These are phyloP conservation scores for Priceomyces melissophilus DNA, from an alignment of 805 yeast species.

Conservation along the genomic window DNA sequence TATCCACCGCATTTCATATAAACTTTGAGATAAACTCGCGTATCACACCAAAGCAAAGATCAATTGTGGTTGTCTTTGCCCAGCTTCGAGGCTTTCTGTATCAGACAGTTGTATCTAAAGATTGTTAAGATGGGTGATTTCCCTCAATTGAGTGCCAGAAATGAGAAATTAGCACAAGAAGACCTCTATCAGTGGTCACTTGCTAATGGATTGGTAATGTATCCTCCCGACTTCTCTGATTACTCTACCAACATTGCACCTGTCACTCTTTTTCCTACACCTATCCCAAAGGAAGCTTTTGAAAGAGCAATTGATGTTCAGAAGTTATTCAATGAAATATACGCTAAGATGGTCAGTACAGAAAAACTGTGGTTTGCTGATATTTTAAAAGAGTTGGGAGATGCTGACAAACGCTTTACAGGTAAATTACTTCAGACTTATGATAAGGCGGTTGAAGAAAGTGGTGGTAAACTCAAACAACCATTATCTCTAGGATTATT, in stretches of 20 bases:
- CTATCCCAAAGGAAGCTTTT: constrained; percentile 69
- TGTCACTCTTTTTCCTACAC: constrained; percentile 86
- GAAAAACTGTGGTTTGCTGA: constrained; percentile 57
- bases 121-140: constrained; percentile 14
- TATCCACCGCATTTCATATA: too few species aligned
- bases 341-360: constrained; percentile 61
- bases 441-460: constrained; percentile 42
- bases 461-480: constrained; percentile 48
- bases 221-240: constrained; percentile 53
- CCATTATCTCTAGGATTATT: constrained; percentile 77
- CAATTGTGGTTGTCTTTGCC: too few species aligned
- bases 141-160: constrained; percentile 26
- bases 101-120: too few species aligned
- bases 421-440: constrained; percentile 70
- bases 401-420: constrained; percentile 72
- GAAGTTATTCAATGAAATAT: constrained; percentile 64
- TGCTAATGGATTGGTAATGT: constrained; percentile 78
- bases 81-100: too few species aligned
- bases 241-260: constrained; percentile 69
- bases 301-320: constrained; percentile 66
- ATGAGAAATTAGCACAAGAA: constrained; percentile 34
- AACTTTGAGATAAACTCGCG: too few species aligned
- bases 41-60: too few species aligned
- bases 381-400: constrained; percentile 52
- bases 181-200: constrained; percentile 71